Evolutionary conservation across 768 basidiomycete genomes (phyloP), one percentile per base, ranked within the genome.

Genomic region (Auricularia sp.): DNA sequence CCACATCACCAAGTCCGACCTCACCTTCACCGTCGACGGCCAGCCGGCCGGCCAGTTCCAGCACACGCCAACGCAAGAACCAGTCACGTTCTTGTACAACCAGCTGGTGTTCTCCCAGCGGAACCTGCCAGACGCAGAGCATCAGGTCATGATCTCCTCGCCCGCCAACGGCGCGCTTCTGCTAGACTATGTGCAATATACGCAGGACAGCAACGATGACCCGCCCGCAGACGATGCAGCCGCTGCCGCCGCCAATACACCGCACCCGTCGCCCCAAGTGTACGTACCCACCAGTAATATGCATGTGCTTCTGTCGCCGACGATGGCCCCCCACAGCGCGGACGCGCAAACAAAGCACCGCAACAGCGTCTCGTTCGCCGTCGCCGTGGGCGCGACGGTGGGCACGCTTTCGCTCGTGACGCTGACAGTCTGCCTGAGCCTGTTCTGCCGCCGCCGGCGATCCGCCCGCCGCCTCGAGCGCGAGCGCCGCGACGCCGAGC

Each of bases 321-420:
- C 39, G 8, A 16, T 47, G 43, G 14, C 3, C 42, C 29, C 43
- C 51, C 42, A 23, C 62, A 63, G 51, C 33, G 62, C 11, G n/a
- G 14, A 47, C 44, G 62, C 67, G 51, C 62, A 62, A 33, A 64
- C 64, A 3, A 66, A 67, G 36, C 69, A 73, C 64, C 47, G 47
- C 47, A 72, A 72, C 61, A 67, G 72, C 61, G 78, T 76, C 16
- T 83, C 83, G 5, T 84, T 86, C 69, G 83, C 76, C 1, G 81
- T 78, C n/a, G 82, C 80, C 1, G 75, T 85, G 29, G 82, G 81
- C 0, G 80, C 81, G 35, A 78, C 76, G 36, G 77, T 83, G 18
- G 84, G 83, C 36, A 78, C 83, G 23, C 77, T 85, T 11, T 76
- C 75, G 11, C 68, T 80, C 43, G 72, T 84, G 62, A 76, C 81